Conservation (phyloP, 2,329 filamentous ascomycete genomes). For the Colletotrichum melonis region DNA sequence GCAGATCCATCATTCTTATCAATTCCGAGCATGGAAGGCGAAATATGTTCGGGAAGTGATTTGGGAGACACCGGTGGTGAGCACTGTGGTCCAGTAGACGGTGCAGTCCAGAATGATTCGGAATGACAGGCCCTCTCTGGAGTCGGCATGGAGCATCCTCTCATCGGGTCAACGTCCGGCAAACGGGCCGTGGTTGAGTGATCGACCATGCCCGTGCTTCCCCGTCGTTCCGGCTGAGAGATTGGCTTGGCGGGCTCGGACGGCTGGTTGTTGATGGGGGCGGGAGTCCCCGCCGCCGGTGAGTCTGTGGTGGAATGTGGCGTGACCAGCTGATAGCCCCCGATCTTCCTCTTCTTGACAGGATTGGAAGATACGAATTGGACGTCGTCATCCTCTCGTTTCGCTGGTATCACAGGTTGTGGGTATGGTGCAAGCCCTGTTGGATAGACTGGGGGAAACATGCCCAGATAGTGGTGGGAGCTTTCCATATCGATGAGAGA, state of each 20-base stretch:
- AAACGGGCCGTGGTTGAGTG: slow-evolving; percentile 39
- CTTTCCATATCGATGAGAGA: slow-evolving; percentile 15
- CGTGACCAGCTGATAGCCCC: background rate
- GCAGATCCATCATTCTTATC: background rate
- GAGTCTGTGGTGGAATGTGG: slow-evolving; percentile 8
- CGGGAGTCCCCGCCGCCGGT: background rate
- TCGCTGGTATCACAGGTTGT: slow-evolving; percentile 36
- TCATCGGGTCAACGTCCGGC: slow-evolving; percentile 42
- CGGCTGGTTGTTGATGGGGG: background rate
- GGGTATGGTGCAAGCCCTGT: background rate
- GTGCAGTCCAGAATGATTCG: slow-evolving; percentile 31
- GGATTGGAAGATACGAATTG: slow-evolving; percentile 57
- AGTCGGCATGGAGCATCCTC: slow-evolving; percentile 48
- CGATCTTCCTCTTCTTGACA: slow-evolving; percentile 49
- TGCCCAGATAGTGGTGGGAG: slow-evolving; percentile 16
- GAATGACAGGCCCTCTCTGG: slow-evolving; percentile 47
- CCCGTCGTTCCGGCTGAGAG: slow-evolving; percentile 38
- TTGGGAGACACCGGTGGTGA: slow-evolving; percentile 51
- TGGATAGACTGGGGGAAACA: slow-evolving; percentile 27
- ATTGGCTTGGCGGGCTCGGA: slow-evolving; percentile 6
- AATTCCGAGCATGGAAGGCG: slow-evolving; percentile 6
- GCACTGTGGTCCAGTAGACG: slow-evolving; percentile 37
- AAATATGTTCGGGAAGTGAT: slow-evolving; percentile 36
- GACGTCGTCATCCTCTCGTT: slow-evolving; percentile 53
- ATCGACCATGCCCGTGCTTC: slow-evolving; percentile 47